A percentile compares a stretch with the other conserved stretches of the same genome.
Evolutionary conservation across 371 early-diverging fungal species (phyloP).

Genomic region (Neoconidiobolus thromboides): DNA sequence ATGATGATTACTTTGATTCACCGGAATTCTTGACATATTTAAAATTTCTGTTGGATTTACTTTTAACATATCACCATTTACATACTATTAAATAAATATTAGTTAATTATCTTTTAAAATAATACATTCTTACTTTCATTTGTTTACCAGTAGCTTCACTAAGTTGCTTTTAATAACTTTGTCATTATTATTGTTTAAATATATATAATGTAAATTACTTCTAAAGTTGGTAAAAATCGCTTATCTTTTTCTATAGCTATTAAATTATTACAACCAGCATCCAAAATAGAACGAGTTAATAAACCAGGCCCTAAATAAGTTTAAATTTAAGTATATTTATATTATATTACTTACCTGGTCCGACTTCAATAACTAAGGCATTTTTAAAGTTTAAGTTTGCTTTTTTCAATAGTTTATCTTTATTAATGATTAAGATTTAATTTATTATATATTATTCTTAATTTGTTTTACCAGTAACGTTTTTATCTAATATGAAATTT

Average conservation of each 20-base stretch:
- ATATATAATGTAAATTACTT: slow-evolving; percentile 17
- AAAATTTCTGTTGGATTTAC: slow-evolving; percentile 28
- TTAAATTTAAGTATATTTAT: neutral
- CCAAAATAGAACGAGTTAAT: slow-evolving; percentile 55
- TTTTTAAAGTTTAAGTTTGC: slow-evolving; percentile 32
- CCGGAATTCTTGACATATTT: neutral
- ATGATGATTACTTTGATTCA: neutral
- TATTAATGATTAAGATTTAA: neutral
- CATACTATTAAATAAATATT: slow-evolving; percentile 10
- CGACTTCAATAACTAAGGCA: slow-evolving; percentile 61
- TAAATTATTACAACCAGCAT: slow-evolving; percentile 37
- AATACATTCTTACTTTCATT: slow-evolving; percentile 15
- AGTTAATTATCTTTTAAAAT: neutral
- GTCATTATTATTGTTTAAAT: neutral
- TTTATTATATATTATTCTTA: neutral
- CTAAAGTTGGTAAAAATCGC: slow-evolving; percentile 46
- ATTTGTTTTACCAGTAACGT: slow-evolving; percentile 38
- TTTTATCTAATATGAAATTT: slow-evolving; percentile 71
- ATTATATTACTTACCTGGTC: slow-evolving; percentile 34
- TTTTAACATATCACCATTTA: slow-evolving; percentile 46
- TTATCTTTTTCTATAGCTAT: slow-evolving; percentile 62
- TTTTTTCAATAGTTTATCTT: slow-evolving; percentile 46
- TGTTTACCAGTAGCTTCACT: slow-evolving; percentile 29
- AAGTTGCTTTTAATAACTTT: slow-evolving; percentile 28
- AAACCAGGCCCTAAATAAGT: slow-evolving; percentile 40